Evolutionary conservation across 805 yeast species (phyloP).

Genomic region (Ogataea ganodermae): DNA sequence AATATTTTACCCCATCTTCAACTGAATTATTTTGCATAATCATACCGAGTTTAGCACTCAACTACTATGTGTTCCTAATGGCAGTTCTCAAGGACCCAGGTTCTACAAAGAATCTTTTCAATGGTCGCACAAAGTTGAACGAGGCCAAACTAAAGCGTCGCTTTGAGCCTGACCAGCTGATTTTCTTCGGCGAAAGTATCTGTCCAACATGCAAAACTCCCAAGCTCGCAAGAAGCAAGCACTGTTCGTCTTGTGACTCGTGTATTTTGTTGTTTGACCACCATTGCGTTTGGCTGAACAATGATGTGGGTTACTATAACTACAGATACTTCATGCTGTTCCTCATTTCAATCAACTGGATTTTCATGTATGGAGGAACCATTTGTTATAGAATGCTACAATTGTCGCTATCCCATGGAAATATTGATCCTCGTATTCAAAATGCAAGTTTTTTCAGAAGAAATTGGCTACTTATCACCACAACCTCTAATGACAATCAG

Average conservation of each 20-base stretch:
- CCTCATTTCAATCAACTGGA: constrained; percentile 36
- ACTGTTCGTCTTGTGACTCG: constrained; percentile 67
- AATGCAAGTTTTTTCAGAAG: constrained; percentile 15
- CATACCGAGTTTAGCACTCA: constrained; percentile 32
- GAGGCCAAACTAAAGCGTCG: constrained; percentile 2
- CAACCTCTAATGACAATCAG: constrained; percentile 38
- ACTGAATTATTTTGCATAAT: constrained; percentile 30
- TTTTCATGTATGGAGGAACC: constrained; percentile 44
- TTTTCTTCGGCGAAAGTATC: constrained; percentile 39
- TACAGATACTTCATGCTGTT: constrained; percentile 50
- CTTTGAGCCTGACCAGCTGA: constrained; percentile 43
- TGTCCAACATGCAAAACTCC: constrained; percentile 60
- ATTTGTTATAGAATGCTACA: constrained; percentile 35
- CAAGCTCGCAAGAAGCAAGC: constrained; percentile 76
- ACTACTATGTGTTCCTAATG: constrained; percentile 39
- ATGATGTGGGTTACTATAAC: constrained; percentile 56
- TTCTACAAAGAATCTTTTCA: constrained; percentile 19
- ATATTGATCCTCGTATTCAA: constrained; percentile 23
- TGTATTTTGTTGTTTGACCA: constrained; percentile 70
- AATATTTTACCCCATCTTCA: constrained; percentile 8
- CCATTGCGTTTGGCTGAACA: constrained; percentile 57
- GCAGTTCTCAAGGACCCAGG: constrained; percentile 51
- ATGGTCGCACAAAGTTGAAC: not conserved
- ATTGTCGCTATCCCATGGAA: not conserved
- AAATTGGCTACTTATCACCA: constrained; percentile 29